Evolutionary conservation across 768 basidiomycete genomes (phyloP), one percentile per base, ranked within the genome.

Genomic region (Russula foetens): DNA sequence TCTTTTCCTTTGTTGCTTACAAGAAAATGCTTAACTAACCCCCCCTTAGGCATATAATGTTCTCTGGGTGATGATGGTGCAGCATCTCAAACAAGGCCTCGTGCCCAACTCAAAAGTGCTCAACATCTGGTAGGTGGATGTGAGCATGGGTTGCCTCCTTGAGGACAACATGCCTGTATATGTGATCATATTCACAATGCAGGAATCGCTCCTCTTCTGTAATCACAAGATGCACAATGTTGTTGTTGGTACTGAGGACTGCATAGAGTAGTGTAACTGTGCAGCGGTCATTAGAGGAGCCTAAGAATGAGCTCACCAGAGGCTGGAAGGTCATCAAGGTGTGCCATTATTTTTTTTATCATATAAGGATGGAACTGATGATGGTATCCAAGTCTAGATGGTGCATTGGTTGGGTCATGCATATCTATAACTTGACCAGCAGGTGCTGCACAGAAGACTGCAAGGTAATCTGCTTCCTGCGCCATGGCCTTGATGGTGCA

Each of bases 291-390:
- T 99, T 60, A 98, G 87, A 88, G 67, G 92, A 98, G 70, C 75
- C 98, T 63, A 85, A 84, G 29, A 90, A 98, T 70, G 91, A 94
- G 71, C 78, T 97, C 47, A 99, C 97, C 0, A 94, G 92, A 46
- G 97, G 97, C 14, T 99, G 97, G 96, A 98, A 98, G 74, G 84
- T 98, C 54, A 81, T 98, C 28, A 95, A 98, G 85, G 93, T 94
- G 70, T 53, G 82, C 75, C 15, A 43, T 38, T 26, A 8, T 17
- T n/a, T 44, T 44, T 21, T 29, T 49, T 23, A n/a, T 21, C 8
- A 21, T 23, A 23, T 15, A 39, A 17, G n/a, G 12, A 39, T 49
- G 26, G 47, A 58, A 45, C 23, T n/a, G n/a, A n/a, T 58, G n/a
- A 60, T 68, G 51, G 21, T n/a, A 14, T 62, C 7, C 28, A 21